phyloP scores from a whole-genome alignment of 371 early-diverging fungal species.

The Basidiobolus meristosporus region DNA sequence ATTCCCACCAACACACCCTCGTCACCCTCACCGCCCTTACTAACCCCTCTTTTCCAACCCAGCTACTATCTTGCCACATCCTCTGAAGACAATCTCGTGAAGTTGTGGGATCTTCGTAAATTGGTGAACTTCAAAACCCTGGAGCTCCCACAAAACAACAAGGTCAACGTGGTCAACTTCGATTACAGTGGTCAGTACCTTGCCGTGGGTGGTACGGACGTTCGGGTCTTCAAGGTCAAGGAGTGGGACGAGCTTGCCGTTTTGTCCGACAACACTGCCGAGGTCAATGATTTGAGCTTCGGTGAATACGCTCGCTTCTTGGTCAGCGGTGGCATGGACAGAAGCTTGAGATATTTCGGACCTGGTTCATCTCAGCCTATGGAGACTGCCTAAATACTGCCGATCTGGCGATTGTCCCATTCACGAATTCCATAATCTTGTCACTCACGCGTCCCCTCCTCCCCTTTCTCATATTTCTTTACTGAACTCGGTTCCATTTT shows the following conservation, averaged over 20 bases:
- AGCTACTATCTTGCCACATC: constrained; percentile 69
- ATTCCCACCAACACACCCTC: background rate
- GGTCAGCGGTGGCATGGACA: constrained; percentile 35
- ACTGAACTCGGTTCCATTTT: too few species aligned
- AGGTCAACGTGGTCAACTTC: constrained; percentile 42
- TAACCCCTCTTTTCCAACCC: constrained; percentile 1
- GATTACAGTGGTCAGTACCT: constrained; percentile 71
- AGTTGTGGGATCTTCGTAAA: constrained; percentile 85
- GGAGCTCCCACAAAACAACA: constrained; percentile 26
- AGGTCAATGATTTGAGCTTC: too few species aligned
- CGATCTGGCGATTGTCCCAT: too few species aligned
- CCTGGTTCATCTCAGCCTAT: too few species aligned
- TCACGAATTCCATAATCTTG: too few species aligned
- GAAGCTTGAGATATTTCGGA: constrained; percentile 15
- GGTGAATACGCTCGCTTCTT: constrained; percentile 28
- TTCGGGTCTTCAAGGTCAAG: constrained; percentile 52
- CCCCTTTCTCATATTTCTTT: too few species aligned
- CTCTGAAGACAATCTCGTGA: constrained; percentile 43
- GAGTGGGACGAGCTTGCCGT: constrained; percentile 42
- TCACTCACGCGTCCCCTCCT: too few species aligned
- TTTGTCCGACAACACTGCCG: constrained; percentile 28
- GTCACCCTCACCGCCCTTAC: too few species aligned
- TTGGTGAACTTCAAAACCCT: constrained; percentile 50
- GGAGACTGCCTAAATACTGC: too few species aligned
- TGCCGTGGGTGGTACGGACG: constrained; percentile 46